These are phyloP conservation scores for Cryptococcus amylolentus DNA, from an alignment of 1,284 basidiomycete species.

Conservation along the genomic window DNA sequence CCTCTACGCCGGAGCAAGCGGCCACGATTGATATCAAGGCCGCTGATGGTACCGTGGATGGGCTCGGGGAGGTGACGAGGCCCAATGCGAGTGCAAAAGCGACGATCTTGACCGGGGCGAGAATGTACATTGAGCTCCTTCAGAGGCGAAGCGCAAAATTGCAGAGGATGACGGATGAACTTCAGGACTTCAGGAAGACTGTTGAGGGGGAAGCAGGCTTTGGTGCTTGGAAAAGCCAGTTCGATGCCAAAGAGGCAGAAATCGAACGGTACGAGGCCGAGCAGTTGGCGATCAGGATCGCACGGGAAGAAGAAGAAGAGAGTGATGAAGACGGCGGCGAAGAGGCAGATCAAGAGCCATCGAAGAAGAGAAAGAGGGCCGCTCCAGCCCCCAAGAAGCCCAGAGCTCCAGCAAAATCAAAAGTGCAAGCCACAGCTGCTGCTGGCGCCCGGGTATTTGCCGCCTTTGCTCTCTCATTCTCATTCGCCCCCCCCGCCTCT, in stretches of 20 bases:
- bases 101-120: constrained; percentile 47
- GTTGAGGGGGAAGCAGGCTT: constrained; percentile 37
- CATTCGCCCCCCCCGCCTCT: constrained; percentile 32
- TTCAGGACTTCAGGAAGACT: constrained; percentile 33
- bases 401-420: neutral
- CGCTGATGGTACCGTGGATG: constrained; percentile 45
- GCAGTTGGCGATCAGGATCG: constrained; percentile 14
- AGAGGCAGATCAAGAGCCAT: constrained; percentile 28
- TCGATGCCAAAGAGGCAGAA: constrained; percentile 31
- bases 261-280: constrained; percentile 24
- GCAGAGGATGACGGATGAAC: constrained; percentile 35
- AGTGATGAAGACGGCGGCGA: constrained; percentile 31
- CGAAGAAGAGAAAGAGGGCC: constrained; percentile 17
- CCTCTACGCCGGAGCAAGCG: constrained; percentile 44
- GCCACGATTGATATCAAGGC: constrained; percentile 41
- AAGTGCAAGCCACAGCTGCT: constrained; percentile 12
- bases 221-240: constrained; percentile 33
- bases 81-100: constrained; percentile 49
- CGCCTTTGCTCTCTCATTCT: constrained; percentile 44
- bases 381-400: constrained; percentile 11
- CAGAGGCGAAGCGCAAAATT: constrained; percentile 38
- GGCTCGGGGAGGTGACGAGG: constrained; percentile 45
- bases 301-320: constrained; percentile 24
- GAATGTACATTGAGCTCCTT: constrained; percentile 48
- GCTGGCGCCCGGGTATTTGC: constrained; percentile 37